Conservation (phyloP, 2,329 filamentous ascomycete genomes). For the Epichloe festucae region DNA sequence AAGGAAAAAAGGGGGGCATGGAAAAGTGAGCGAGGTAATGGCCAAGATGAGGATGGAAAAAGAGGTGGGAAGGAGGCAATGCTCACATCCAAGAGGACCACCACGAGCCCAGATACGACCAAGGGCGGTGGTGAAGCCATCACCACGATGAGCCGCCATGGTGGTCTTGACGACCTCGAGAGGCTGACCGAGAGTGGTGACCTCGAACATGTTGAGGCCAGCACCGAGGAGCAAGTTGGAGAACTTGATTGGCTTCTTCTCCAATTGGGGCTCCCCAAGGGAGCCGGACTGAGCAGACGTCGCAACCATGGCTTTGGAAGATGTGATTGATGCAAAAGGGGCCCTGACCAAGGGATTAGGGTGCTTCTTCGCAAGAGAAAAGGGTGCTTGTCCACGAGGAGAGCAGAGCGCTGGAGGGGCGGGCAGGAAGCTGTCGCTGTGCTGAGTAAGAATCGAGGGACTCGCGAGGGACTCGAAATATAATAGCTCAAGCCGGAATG, state of each 20-base stretch:
- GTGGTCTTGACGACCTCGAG: constrained; percentile 99
- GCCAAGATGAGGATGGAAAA: not conserved
- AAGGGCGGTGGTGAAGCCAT: constrained; percentile 73
- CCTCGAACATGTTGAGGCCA: constrained; percentile 92
- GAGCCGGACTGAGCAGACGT: constrained; percentile 40
- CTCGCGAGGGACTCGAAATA: not conserved
- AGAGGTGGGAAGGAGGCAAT: not conserved
- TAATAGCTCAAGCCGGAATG: not conserved
- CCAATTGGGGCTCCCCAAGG: constrained; percentile 43
- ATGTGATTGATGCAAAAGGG: constrained; percentile 40
- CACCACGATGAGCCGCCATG: constrained; percentile 92
- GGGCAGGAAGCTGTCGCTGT: not conserved
- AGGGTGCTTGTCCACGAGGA: constrained; percentile 13
- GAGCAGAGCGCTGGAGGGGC: constrained; percentile 8
- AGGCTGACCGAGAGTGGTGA: constrained; percentile 57
- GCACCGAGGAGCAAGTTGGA: constrained; percentile 93
- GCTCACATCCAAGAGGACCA: constrained; percentile 86
- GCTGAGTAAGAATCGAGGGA: constrained; percentile 3
- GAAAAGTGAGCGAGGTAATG: not conserved
- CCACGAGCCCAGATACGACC: constrained; percentile 85
- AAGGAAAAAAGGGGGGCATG: constrained; percentile 2
- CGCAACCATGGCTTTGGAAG: constrained; percentile 48
- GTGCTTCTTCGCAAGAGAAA: constrained; percentile 63
- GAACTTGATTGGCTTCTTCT: constrained; percentile 99
- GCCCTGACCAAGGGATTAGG: constrained; percentile 98